A percentile compares a stretch with the other conserved stretches of the same genome.
Evolutionary conservation across 495 filamentous ascomycete genomes (phyloP).

Genomic region (Aspergillus taichungensis): DNA sequence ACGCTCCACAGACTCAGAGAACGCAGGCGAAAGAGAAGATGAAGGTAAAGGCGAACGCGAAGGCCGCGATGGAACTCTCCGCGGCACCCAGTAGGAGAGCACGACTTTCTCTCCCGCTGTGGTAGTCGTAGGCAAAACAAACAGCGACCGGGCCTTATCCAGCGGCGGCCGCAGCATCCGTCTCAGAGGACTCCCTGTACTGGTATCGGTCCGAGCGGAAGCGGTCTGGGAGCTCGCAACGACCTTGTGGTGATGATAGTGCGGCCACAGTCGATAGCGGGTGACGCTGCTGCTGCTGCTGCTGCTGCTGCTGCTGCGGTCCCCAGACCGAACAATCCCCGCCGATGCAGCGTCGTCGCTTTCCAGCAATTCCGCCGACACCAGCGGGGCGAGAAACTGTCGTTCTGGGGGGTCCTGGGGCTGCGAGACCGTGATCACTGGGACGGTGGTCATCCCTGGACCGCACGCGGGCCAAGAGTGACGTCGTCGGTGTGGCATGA

Average conservation of each 20-base stretch:
- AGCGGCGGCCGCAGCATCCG: constrained; percentile 29
- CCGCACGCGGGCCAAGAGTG: constrained; percentile 36
- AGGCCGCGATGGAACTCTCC: constrained; percentile 5
- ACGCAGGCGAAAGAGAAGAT: neutral
- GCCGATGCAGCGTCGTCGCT: constrained; percentile 26
- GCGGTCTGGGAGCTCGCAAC: neutral
- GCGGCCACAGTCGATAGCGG: constrained; percentile 15
- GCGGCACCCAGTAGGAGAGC: constrained; percentile 20
- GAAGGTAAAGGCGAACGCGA: neutral
- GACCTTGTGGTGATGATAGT: constrained; percentile 4
- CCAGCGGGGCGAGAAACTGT: constrained; percentile 13
- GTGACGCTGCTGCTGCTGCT: constrained; percentile 8
- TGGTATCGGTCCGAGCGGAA: neutral
- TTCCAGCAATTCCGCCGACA: constrained; percentile 16
- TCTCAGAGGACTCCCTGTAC: constrained; percentile 10
- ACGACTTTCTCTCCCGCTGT: constrained; percentile 12
- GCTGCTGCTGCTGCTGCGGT: neutral
- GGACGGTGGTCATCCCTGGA: constrained; percentile 9
- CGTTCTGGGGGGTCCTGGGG: constrained; percentile 10
- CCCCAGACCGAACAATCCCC: constrained; percentile 21
- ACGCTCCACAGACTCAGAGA: neutral
- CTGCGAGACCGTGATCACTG: constrained; percentile 7
- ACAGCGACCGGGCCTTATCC: constrained; percentile 26
- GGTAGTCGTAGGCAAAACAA: constrained; percentile 23
- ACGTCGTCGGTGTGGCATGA: constrained; percentile 26